phyloP scores from a whole-genome alignment of 441 rosid species.

The Pelargonium myrrhifolium region DNA sequence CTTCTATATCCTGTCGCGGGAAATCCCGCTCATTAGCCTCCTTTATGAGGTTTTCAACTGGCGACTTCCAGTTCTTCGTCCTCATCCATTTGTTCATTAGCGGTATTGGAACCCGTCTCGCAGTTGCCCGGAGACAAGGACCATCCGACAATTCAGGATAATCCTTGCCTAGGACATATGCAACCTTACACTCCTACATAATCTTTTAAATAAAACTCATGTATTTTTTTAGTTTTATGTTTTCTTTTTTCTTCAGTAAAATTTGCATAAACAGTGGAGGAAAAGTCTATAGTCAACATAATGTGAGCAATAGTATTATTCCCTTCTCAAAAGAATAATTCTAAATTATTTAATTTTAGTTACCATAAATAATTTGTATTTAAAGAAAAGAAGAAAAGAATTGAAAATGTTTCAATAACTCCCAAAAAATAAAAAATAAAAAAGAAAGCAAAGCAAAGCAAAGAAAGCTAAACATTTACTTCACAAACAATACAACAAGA shows the following conservation, averaged over 20 bases:
- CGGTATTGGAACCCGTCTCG: too few species aligned
- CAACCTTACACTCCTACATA: too few species aligned
- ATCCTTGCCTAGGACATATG: too few species aligned
- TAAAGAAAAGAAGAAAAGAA: background rate
- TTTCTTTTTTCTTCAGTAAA: background rate
- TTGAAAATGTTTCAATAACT: slow-evolving; percentile 20
- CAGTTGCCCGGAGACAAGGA: too few species aligned
- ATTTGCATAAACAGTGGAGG: slow-evolving; percentile 19
- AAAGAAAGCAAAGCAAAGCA: background rate
- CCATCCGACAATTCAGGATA: too few species aligned
- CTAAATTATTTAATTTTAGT: background rate
- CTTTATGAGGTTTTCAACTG: too few species aligned
- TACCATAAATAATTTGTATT: background rate
- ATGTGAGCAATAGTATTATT: slow-evolving; percentile 22
- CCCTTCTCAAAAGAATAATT: slow-evolving; percentile 8
- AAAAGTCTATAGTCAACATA: slow-evolving; percentile 39
- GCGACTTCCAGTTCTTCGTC: too few species aligned
- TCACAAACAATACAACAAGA: slow-evolving; percentile 29
- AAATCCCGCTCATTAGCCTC: too few species aligned
- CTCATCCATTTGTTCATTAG: too few species aligned
- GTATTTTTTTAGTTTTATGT: background rate
- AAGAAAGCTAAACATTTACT: slow-evolving; percentile 51
- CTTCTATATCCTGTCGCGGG: too few species aligned
- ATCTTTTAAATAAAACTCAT: slow-evolving; percentile 1
- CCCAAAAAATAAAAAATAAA: slow-evolving; percentile 18